Evolutionary conservation across 179 eudicot species (phyloP).

Genomic region (Gypsophila paniculata): DNA sequence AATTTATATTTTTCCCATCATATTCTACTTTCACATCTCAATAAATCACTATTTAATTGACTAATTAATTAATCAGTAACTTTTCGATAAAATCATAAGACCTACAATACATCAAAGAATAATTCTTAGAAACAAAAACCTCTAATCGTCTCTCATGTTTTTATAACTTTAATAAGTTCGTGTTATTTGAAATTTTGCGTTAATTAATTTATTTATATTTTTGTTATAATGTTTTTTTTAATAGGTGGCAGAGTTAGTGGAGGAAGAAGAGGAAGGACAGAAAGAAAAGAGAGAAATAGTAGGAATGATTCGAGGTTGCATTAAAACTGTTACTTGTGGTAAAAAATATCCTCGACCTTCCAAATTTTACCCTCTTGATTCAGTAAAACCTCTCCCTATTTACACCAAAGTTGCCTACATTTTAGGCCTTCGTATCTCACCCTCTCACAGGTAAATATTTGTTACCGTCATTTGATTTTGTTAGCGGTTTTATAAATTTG

Average conservation of each 20-base stretch:
- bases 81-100: no score
- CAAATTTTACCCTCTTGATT: slow-evolving; percentile 21
- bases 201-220: neutral
- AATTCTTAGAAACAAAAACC: no score
- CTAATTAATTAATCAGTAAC: no score
- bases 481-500: no score
- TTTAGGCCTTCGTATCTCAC: slow-evolving; percentile 89
- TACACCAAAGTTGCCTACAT: slow-evolving; percentile 81
- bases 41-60: no score
- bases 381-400: slow-evolving; percentile 34
- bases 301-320: slow-evolving; percentile 86
- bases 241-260: slow-evolving; percentile 78
- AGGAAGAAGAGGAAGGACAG: slow-evolving; percentile 23
- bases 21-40: no score
- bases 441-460: slow-evolving; percentile 63
- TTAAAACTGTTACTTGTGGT: slow-evolving; percentile 81
- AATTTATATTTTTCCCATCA: neutral
- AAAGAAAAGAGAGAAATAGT: slow-evolving; percentile 48
- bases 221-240: neutral
- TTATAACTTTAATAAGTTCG: no score
- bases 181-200: no score
- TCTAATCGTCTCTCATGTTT: no score
- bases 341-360: slow-evolving; percentile 40
- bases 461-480: no score
- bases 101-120: no score